Evolutionary conservation across 371 early-diverging fungal species (phyloP), one percentile per base, ranked within the genome.

Genomic region (Caulochytrium protostelioides): DNA sequence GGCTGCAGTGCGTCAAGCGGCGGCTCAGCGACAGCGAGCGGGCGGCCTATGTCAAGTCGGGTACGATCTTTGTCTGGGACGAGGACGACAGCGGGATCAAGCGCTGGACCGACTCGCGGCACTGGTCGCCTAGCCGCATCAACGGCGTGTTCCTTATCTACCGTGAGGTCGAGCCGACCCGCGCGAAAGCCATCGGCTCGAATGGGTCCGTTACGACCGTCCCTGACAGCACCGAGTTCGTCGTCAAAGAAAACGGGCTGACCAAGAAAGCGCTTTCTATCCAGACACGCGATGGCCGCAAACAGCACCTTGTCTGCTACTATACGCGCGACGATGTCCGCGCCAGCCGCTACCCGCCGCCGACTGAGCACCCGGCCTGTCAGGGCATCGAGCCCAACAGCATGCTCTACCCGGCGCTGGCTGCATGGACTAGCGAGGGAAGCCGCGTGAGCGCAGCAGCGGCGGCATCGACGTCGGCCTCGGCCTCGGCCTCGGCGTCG

Each of bases 251-350:
- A 27, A 62, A 67, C 33, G 85, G 85, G 0, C 54, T 84, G 7
- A 75, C 81, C 35, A 84, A 84, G 45, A 79, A 80, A 52, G 73
- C 83, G 3, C 62, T 84, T 51, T 79, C 79, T 13, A 65, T 81
- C 27, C 68, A 72, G 31, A 82, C 81, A 0, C 54, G 69, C 24
- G 70, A 80, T 44, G 76, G 76, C 22, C 59, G 64, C 20, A 61
- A 65, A 30, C 74, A 79, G 41, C 85, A 83, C 37, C 50, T 84
- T 39, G 76, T 84, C 25, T 79, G 77, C 41, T 84, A 84, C 44
- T 83, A 81, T 47, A 65, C 67, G 25, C 72, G 72, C 43, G 70
- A 75, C 12, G 77, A 80, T 41, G 72, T 78, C n/a, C 37, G 49
- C 30, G 42, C 22, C 14, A 43, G 48, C 12, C 39, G 47, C n/a